These are phyloP conservation scores for Elongisporangium anandrum DNA, from an alignment of 352 stramenopile species.

Conservation along the genomic window DNA sequence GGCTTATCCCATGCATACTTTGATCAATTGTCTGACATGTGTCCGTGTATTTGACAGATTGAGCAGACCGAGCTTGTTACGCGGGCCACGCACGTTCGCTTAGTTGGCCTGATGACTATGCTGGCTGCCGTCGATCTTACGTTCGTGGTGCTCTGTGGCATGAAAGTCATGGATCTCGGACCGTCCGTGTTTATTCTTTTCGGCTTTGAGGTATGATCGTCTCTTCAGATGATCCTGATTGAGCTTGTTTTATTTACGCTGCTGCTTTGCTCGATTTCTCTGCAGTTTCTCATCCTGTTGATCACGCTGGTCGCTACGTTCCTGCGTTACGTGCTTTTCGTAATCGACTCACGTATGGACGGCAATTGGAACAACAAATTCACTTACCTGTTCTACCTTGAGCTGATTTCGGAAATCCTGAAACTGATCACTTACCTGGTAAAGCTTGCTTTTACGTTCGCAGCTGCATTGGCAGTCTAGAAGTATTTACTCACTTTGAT, in stretches of 20 bases:
- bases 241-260: constrained; percentile 1
- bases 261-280: not conserved
- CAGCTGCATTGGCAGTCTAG: too few species aligned
- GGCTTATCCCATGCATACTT: not conserved
- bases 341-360: constrained; percentile 90
- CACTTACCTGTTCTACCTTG: constrained; percentile 92
- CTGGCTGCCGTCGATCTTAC: constrained; percentile 84
- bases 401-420: constrained; percentile 93
- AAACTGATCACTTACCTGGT: constrained; percentile 96
- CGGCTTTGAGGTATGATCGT: constrained; percentile 94
- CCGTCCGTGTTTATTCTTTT: constrained; percentile 95
- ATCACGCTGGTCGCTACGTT: constrained; percentile 90
- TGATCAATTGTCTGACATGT: constrained; percentile 2
- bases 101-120: constrained; percentile 87
- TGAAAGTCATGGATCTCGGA: constrained; percentile 76
- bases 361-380: constrained; percentile 89
- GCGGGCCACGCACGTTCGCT: constrained; percentile 72
- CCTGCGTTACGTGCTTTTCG: constrained; percentile 90
- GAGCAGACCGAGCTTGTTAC: constrained; percentile 86
- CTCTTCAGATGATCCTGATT: not conserved
- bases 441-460: constrained; percentile 5
- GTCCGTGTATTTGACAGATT: constrained; percentile 41
- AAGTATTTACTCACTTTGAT: too few species aligned
- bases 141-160: constrained; percentile 87
- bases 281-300: constrained; percentile 90